Evolutionary conservation across 108 stramenopile species (phyloP).

Genomic region (Craspedostauros australis): DNA sequence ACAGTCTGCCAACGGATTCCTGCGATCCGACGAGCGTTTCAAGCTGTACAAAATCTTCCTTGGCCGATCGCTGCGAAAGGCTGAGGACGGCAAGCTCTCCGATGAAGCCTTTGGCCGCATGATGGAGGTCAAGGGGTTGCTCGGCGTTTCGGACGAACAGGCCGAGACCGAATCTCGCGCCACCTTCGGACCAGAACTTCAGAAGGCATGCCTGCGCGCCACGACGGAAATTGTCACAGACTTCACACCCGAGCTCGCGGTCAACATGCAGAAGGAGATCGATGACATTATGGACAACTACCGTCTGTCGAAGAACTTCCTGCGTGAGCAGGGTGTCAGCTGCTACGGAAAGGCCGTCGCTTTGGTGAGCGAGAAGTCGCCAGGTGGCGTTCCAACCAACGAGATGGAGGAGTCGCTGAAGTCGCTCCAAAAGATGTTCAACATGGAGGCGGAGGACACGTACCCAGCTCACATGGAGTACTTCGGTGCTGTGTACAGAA

Average conservation of each 20-base stretch:
- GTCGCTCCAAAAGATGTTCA: conserved; percentile 50
- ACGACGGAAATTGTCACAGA: conserved; percentile 59
- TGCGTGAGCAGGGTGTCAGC: conserved; percentile 44
- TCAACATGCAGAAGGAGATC: conserved; percentile 57
- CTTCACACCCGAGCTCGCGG: conserved; percentile 52
- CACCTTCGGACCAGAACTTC: conserved; percentile 73
- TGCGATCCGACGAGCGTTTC: conserved; percentile 47
- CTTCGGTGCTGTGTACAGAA: conserved; percentile 70
- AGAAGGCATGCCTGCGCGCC: conserved; percentile 46
- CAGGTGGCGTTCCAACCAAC: conserved; percentile 66
- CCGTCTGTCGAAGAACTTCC: conserved; percentile 52
- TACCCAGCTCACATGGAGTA: conserved; percentile 48
- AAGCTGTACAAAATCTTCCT: conserved; percentile 76
- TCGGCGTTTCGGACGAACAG: conserved; percentile 64
- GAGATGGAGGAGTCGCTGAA: conserved; percentile 50
- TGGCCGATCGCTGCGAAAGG: conserved; percentile 41
- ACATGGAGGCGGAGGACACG: conserved; percentile 42
- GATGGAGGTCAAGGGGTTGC: conserved; percentile 51
- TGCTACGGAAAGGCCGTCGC: conserved; percentile 65
- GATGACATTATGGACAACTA: conserved; percentile 42
- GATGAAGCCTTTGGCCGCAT: conserved; percentile 49
- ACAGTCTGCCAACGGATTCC: conserved; percentile 67
- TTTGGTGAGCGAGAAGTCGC: conserved; percentile 35
- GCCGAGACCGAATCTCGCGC: conserved; percentile 46
- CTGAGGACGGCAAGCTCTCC: conserved; percentile 50